Base-by-base conservation (phyloP, 192 early-diverging fungal genomes). In the Coemansia sp. region DNA sequence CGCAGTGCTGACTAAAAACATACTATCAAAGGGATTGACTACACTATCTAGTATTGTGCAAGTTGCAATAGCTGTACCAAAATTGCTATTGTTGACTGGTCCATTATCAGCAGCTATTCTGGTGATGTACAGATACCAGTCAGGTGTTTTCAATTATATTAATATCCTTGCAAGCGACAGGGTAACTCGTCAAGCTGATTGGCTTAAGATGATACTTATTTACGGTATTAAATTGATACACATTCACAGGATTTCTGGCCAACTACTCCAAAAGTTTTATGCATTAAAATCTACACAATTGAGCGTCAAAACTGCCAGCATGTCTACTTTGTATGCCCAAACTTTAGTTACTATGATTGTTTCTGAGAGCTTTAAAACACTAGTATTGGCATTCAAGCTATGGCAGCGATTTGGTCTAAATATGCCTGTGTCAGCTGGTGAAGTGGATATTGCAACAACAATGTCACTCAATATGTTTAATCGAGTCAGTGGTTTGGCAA, bases 391-490 rank as follows among this genome's bases (percentile, higher is more conserved):
- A 2, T 60, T 52, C 10, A 60, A 59, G 21, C 23, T 71, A 3
- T 60, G 57, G 62, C 38, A 51, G 17, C 50, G 38, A 1, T 16
- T 49, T 10, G 43, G 52, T 26, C 7, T 25, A 17, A 11, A 31
- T 1, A 45, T 25, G 5, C 14, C 39, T 16, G 19, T 60, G 3
- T 55, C 62, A 0, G 43, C 68, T 2, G 62, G 68, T 11, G 48
- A 71, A 22, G 22, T 71, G 9, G 62, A 71, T n/a, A 49, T 49
- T 2, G 26, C 23, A n/a, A 60, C 26, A 10, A 52, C 57, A 3
- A 23, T 58, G 6, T 27, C 29, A 27, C 11, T 61, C 17, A n/a
- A 21, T 12, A 23, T 71, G 38, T 50, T 56, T 41, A 4, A 29
- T 19, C 49, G 25, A 14, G 3, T 51, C 1, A 25, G 25, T 6